Conservation (phyloP, 768 basidiomycete genomes). For the Krasilnikovozyma curviuscula region DNA sequence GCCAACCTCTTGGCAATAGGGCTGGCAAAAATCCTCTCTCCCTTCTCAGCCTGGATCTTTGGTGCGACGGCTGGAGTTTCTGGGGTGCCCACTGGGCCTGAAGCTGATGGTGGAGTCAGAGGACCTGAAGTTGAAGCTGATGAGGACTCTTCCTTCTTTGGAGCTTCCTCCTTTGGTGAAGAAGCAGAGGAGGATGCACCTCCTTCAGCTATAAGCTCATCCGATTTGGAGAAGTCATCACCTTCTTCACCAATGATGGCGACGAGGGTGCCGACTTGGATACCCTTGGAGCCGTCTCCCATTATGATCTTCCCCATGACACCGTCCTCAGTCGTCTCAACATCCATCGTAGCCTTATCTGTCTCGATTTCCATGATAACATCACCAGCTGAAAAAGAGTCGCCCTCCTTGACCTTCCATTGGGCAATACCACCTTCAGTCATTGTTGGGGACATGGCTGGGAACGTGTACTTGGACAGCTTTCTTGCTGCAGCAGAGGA, state of each 20-base stretch:
- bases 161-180: conserved; percentile 25
- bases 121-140: conserved; percentile 4
- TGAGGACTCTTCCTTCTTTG: conserved; percentile 10
- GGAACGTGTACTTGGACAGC: conserved; percentile 78
- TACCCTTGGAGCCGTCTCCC: conserved; percentile 66
- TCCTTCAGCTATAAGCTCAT: conserved; percentile 48
- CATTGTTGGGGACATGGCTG: conserved; percentile 99
- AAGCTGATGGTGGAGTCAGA: conserved; percentile 39
- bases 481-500: conserved; percentile 57
- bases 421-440: conserved; percentile 93
- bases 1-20: conserved; percentile 96
- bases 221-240: conserved; percentile 72
- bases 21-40: conserved; percentile 50
- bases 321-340: conserved; percentile 85
- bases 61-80: conserved; percentile 12
- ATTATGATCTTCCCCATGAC: conserved; percentile 92
- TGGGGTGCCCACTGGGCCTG: conserved; percentile 21
- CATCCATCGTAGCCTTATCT: conserved; percentile 99
- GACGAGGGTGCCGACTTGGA: conserved; percentile 70
- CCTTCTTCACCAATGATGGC: conserved; percentile 88
- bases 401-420: conserved; percentile 97
- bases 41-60: conserved; percentile 18
- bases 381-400: conserved; percentile 69
- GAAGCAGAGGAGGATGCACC: conserved; percentile 18
- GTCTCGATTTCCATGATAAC: conserved; percentile 97